phyloP scores from a whole-genome alignment of 2,329 filamentous ascomycete species.

The Calonectria henricotiae region DNA sequence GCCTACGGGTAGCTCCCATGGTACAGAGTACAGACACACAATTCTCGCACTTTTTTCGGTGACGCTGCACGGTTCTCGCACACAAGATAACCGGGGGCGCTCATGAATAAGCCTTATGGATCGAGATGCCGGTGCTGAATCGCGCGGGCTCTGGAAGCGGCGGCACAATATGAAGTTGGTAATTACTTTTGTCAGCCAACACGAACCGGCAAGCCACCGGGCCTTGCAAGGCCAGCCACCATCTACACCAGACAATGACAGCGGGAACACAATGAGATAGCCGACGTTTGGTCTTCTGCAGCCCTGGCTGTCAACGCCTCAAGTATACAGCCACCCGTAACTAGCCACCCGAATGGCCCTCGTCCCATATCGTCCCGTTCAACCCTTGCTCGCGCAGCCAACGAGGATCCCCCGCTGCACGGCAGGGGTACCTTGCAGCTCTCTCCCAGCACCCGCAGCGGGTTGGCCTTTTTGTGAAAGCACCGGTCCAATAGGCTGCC shows the following conservation, averaged over 20 bases:
- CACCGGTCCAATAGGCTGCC: constrained; percentile 1
- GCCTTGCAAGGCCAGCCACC: constrained; percentile 10
- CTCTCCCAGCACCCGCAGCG: not conserved
- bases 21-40: not conserved
- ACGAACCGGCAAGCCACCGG: constrained; percentile 17
- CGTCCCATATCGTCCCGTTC: constrained; percentile 11
- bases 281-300: constrained; percentile 9
- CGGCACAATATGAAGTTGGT: constrained; percentile 14
- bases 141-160: not conserved
- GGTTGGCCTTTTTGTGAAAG: not conserved
- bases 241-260: constrained; percentile 10
- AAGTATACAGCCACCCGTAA: constrained; percentile 17
- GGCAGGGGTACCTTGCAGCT: constrained; percentile 4
- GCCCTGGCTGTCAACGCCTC: constrained; percentile 6
- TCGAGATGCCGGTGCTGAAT: constrained; percentile 1
- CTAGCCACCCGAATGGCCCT: constrained; percentile 10
- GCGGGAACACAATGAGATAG: not conserved
- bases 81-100: constrained; percentile 11
- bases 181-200: constrained; percentile 14
- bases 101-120: not conserved
- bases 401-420: constrained; percentile 22
- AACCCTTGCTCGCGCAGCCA: not conserved
- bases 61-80: not conserved
- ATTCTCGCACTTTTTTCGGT: not conserved
- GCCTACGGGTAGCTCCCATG: not conserved